Evolutionary conservation across 148 eudicot species (phyloP).

Genomic region (Persicaria maculosa): DNA sequence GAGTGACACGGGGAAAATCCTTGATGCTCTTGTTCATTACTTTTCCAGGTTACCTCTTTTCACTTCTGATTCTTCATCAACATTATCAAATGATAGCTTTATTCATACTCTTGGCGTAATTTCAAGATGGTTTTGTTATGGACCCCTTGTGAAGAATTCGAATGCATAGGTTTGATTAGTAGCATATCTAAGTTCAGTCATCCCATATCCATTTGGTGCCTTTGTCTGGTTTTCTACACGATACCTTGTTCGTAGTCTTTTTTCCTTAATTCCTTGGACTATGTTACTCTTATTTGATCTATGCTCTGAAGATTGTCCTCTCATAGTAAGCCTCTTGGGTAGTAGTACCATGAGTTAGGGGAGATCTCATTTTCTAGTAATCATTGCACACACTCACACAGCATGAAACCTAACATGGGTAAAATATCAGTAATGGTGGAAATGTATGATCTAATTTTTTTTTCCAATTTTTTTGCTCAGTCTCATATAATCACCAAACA

Average conservation of each 20-base stretch:
- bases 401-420: neutral
- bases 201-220: neutral
- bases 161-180: neutral
- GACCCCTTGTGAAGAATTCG: neutral
- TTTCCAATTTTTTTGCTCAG: neutral
- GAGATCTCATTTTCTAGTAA: neutral
- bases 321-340: neutral
- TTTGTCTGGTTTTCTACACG: neutral
- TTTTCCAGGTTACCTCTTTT: constrained; percentile 46
- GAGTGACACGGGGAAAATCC: constrained; percentile 57
- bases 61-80: neutral
- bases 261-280: neutral
- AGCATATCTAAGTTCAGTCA: neutral
- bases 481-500: neutral
- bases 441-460: neutral
- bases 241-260: neutral
- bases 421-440: neutral
- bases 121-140: neutral
- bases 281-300: neutral
- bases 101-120: neutral
- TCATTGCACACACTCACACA: neutral
- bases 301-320: neutral
- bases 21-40: constrained; percentile 55
- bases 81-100: constrained; percentile 6
- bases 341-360: neutral